phyloP scores from a whole-genome alignment of 1,284 basidiomycete species.

The Cutaneotrichosporon sp. region DNA sequence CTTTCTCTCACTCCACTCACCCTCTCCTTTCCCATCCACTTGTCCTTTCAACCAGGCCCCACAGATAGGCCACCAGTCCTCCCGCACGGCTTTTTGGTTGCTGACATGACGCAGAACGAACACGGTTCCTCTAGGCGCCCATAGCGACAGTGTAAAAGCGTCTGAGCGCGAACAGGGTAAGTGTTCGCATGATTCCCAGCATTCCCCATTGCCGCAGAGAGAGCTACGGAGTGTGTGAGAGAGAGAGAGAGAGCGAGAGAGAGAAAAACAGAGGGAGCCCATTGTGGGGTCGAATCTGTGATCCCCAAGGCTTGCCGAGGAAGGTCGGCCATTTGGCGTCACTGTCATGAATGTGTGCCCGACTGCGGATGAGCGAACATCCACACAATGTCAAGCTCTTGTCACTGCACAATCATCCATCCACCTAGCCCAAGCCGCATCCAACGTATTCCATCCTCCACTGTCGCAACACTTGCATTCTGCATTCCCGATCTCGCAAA shows the following conservation, averaged over 20 bases:
- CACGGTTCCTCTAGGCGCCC: constrained; percentile 1
- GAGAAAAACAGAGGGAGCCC: not conserved
- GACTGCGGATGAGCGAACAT: not conserved
- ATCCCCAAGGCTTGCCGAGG: not conserved
- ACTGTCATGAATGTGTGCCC: not conserved
- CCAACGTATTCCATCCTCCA: not conserved
- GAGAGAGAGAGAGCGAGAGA: not conserved
- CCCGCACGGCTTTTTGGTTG: constrained; percentile 2
- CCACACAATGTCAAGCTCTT: not conserved
- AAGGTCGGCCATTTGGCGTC: not conserved
- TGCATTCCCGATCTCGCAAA: not conserved
- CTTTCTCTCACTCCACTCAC: not conserved
- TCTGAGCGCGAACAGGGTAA: constrained; percentile 14
- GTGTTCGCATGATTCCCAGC: constrained; percentile 14
- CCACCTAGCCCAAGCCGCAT: not conserved
- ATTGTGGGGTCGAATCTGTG: not conserved
- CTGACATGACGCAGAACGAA: constrained; percentile 9
- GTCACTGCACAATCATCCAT: not conserved
- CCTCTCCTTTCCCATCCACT: not conserved
- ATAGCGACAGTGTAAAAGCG: constrained; percentile 6
- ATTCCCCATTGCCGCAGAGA: constrained; percentile 3
- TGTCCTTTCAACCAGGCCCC: not conserved
- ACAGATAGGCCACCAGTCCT: not conserved
- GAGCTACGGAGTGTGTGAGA: not conserved
- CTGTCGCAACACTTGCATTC: no score